Percentiles rank a stretch among this genome's conserved stretches.
phyloP scores from a whole-genome alignment of 2,329 filamentous ascomycete species.

The Colletotrichum australisinense region DNA sequence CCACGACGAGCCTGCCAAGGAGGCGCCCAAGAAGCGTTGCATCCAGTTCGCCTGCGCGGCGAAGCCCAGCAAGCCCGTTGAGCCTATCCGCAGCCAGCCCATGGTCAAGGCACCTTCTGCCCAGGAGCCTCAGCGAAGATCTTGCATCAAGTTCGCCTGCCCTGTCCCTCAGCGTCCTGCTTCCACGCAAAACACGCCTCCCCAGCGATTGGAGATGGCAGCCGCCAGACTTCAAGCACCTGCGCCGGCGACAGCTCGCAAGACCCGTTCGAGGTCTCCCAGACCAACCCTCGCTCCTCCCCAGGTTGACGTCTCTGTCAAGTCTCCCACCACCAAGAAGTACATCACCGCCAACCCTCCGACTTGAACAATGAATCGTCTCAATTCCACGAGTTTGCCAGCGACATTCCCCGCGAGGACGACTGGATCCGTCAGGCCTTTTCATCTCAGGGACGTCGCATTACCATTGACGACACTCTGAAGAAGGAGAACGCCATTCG shows the following conservation, averaged over 20 bases:
- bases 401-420: conserved; percentile 82
- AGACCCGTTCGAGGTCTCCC: conserved; percentile 39
- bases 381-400: conserved; percentile 92
- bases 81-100: conserved; percentile 42
- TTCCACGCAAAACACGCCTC: conserved; percentile 52
- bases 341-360: conserved; percentile 61
- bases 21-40: conserved; percentile 76
- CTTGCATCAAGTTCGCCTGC: conserved; percentile 82
- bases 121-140: conserved; percentile 60
- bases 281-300: conserved; percentile 45
- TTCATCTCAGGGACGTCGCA: conserved; percentile 71
- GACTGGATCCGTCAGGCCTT: conserved; percentile 87
- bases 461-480: conserved; percentile 91
- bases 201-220: conserved; percentile 38
- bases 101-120: conserved; percentile 47
- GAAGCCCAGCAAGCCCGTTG: conserved; percentile 53
- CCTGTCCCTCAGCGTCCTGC: conserved; percentile 59
- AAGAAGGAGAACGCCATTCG: conserved; percentile 91
- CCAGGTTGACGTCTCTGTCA: conserved; percentile 51
- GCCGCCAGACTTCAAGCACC: conserved; percentile 20
- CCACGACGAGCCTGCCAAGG: conserved; percentile 40
- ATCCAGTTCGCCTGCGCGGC: conserved; percentile 91
- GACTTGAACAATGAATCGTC: conserved; percentile 67
- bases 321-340: conserved; percentile 52
- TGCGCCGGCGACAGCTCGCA: conserved; percentile 40